Evolutionary conservation across 768 basidiomycete species (phyloP).

Genomic region (Rhodotorula taiwanensis): DNA sequence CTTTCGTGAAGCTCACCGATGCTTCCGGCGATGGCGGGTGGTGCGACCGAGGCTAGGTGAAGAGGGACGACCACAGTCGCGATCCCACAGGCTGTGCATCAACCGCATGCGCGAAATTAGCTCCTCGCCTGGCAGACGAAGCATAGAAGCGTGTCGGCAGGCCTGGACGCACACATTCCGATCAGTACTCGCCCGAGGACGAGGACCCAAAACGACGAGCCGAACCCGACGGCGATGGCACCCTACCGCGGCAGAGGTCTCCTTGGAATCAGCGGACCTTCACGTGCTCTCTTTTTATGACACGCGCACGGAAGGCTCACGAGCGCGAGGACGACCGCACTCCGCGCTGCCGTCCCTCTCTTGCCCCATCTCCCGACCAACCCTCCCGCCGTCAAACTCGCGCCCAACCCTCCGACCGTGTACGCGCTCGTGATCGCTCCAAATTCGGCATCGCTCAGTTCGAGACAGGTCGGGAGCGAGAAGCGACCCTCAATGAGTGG

Average conservation of each 20-base stretch:
- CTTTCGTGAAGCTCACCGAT: conserved; percentile 53
- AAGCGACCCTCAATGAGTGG: conserved; percentile 5
- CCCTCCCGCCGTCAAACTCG: conserved; percentile 62
- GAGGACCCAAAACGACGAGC: conserved; percentile 54
- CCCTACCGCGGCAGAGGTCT: conserved; percentile 51
- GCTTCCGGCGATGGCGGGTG: conserved; percentile 63
- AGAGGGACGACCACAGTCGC: conserved; percentile 61
- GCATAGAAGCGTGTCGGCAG: not conserved
- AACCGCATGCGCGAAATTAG: conserved; percentile 46
- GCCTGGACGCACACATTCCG: conserved; percentile 6
- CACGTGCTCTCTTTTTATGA: not conserved
- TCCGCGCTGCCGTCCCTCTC: conserved; percentile 59
- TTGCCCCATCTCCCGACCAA: conserved; percentile 67
- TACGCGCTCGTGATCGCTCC: conserved; percentile 77
- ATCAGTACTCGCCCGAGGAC: conserved; percentile 59
- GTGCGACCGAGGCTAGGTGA: conserved; percentile 78
- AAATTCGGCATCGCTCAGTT: conserved; percentile 68
- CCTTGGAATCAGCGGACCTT: too few species aligned
- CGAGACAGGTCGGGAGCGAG: conserved; percentile 65
- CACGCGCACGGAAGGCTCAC: conserved; percentile 6
- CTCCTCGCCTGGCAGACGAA: conserved; percentile 50
- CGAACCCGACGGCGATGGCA: conserved; percentile 60
- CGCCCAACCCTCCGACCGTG: conserved; percentile 77
- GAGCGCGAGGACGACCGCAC: conserved; percentile 53
- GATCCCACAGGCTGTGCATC: conserved; percentile 40